Evolutionary conservation across 352 stramenopile species (phyloP), one percentile per base, ranked within the genome.

Genomic region (Globisporangium parvum): DNA sequence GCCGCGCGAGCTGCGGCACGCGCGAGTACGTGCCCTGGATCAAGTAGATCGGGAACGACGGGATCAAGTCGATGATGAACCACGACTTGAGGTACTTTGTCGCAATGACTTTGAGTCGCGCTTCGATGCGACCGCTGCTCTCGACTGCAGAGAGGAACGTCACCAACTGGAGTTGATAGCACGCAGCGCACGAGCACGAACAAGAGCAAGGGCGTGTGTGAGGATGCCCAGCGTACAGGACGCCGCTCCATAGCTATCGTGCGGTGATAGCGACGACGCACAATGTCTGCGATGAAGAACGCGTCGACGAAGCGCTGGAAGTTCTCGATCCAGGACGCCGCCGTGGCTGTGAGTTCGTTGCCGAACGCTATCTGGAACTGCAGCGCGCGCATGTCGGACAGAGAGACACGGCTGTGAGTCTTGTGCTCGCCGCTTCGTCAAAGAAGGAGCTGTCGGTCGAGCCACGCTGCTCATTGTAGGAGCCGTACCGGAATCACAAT

Each of bases 91-190:
- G 10, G 49, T 93, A 93, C 39, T 70, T 80, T 15, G 50, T 31
- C 1, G 69, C 76, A 41, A 93, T 90, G 17, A 59, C 57, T 5
- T 49, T 57, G 14, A 76, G 56, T 11, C 68, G 70, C 6, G 66
- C 69, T 63, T 88, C 67, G 37, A 93, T 83, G 26, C 66, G 72
- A 1, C 82, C 80, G 17, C 60, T 73, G 28, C 80, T 62, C 41
- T 92, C 82, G 33, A 77, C 87, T 0, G 82, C 77, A 4, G 80
- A 91, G 10, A 86, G 52, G 39, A 91, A 92, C 51, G 88, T 91
- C 51, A 92, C 62, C 11, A 74, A 33, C 82, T 88, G n/a, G 15
- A 53, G 3, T 23, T 42, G 11, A 51, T n/a, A n/a, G n/a, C n/a
- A n/a, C 14, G 6, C 28, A 50, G 3, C 26, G 26, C 1, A n/a